A percentile compares a stretch with the other conserved stretches of the same genome.
phyloP scores from a whole-genome alignment of 257 asterid species.

The Penstemon davidsonii region DNA sequence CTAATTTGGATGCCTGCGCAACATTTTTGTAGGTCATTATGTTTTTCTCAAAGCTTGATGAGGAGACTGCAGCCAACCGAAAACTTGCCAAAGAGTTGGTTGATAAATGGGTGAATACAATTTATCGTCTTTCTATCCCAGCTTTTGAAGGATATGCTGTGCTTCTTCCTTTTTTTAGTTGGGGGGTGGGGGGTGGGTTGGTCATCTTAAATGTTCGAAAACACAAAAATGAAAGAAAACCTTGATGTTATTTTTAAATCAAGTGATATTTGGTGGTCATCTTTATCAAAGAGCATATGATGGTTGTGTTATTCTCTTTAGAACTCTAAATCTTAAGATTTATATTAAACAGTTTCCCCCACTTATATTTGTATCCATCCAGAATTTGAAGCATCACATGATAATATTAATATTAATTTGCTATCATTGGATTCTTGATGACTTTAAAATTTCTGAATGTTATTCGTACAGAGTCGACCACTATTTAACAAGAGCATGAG shows the following conservation, averaged over 20 bases:
- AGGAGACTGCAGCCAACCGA: conserved; percentile 88
- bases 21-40: conserved; percentile 70
- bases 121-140: neutral
- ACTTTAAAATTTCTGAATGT: conserved; percentile 20
- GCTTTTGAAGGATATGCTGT: conserved; percentile 1
- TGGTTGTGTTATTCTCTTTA: neutral
- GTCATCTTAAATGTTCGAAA: neutral
- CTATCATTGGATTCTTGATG: conserved; percentile 17
- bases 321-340: neutral
- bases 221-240: neutral
- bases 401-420: neutral
- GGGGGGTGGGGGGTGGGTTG: neutral
- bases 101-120: conserved; percentile 85
- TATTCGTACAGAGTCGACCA: conserved; percentile 80
- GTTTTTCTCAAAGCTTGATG: conserved; percentile 95
- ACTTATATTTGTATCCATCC: neutral
- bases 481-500: conserved; percentile 74
- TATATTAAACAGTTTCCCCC: neutral
- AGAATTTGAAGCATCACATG: neutral
- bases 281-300: conserved; percentile 9
- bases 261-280: neutral
- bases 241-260: neutral
- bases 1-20: conserved; percentile 17
- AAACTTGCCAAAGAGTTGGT: conserved; percentile 96
- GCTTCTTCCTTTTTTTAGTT: neutral